Percentiles rank a stretch among this genome's conserved stretches.
Conservation (phyloP, 768 basidiomycete genomes). For the Hygrocybe coccinea region DNA sequence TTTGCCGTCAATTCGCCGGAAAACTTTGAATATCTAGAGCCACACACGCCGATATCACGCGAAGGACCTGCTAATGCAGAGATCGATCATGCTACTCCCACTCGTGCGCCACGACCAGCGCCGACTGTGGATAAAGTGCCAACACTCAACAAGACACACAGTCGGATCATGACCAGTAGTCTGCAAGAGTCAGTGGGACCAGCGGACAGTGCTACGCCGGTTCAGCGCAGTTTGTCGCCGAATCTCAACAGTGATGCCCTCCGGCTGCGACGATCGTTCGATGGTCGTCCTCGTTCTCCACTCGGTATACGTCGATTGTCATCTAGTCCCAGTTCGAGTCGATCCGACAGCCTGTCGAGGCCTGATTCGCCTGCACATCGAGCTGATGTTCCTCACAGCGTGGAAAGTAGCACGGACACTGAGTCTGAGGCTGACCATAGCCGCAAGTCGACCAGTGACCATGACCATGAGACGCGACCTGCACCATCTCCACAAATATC, state of each 20-base stretch:
- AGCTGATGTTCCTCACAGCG: constrained; percentile 64
- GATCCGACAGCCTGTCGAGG: constrained; percentile 36
- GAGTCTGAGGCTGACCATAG: constrained; percentile 51
- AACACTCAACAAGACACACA: not conserved
- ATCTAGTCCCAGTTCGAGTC: constrained; percentile 27
- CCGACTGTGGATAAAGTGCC: not conserved
- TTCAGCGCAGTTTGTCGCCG: constrained; percentile 16
- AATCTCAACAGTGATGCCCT: constrained; percentile 24
- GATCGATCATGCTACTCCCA: not conserved
- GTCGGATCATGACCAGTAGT: not conserved
- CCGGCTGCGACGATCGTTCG: constrained; percentile 20
- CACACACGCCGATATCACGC: not conserved
- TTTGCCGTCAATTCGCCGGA: constrained; percentile 11
- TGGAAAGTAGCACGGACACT: constrained; percentile 73
- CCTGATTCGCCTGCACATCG: constrained; percentile 59
- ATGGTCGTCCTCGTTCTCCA: constrained; percentile 14
- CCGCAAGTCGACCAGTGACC: constrained; percentile 10
- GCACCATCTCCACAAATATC: constrained; percentile 13
- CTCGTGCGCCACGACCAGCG: constrained; percentile 30
- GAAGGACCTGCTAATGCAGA: not conserved
- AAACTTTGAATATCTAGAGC: constrained; percentile 1
- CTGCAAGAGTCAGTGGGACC: not conserved
- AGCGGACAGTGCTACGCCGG: not conserved
- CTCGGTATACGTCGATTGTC: constrained; percentile 19
- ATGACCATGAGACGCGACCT: constrained; percentile 19